Evolutionary conservation across 2,329 filamentous ascomycete species (phyloP).

Genomic region (Albifimbria verrucaria): DNA sequence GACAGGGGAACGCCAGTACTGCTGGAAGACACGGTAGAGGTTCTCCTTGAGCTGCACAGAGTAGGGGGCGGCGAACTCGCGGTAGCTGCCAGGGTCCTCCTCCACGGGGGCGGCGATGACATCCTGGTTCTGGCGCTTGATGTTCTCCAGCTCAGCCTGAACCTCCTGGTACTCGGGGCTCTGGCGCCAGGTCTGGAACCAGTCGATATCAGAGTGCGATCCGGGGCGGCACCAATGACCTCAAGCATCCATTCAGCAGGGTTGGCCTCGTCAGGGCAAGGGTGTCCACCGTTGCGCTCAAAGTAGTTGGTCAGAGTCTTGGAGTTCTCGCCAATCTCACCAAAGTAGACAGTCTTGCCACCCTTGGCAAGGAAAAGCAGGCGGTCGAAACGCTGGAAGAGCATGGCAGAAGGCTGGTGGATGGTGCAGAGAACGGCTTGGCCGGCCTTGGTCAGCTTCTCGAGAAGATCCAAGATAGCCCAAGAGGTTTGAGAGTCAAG

Average conservation of each 20-base stretch:
- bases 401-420: conserved; percentile 46
- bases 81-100: conserved; percentile 16
- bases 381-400: conserved; percentile 52
- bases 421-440: conserved; percentile 50
- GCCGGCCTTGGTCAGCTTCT: conserved; percentile 50
- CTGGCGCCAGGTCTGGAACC: conserved; percentile 32
- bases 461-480: conserved; percentile 55
- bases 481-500: conserved; percentile 59
- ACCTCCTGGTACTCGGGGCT: conserved; percentile 26
- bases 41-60: conserved; percentile 28
- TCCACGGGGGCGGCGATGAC: background rate
- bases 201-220: conserved; percentile 39
- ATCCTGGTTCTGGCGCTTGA: background rate
- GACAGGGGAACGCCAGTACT: conserved; percentile 42
- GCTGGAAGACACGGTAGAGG: conserved; percentile 30
- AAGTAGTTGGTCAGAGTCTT: conserved; percentile 57
- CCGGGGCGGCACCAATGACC: conserved; percentile 42
- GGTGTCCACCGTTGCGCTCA: conserved; percentile 54
- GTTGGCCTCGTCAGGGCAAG: conserved; percentile 53
- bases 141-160: conserved; percentile 29
- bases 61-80: conserved; percentile 28
- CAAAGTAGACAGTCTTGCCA: conserved; percentile 64
- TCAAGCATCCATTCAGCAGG: conserved; percentile 67
- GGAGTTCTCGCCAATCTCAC: conserved; percentile 56
- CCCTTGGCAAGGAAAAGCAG: conserved; percentile 58